phyloP scores from a whole-genome alignment of 192 early-diverging fungal genomes.

The Rhizophagus sp. region DNA sequence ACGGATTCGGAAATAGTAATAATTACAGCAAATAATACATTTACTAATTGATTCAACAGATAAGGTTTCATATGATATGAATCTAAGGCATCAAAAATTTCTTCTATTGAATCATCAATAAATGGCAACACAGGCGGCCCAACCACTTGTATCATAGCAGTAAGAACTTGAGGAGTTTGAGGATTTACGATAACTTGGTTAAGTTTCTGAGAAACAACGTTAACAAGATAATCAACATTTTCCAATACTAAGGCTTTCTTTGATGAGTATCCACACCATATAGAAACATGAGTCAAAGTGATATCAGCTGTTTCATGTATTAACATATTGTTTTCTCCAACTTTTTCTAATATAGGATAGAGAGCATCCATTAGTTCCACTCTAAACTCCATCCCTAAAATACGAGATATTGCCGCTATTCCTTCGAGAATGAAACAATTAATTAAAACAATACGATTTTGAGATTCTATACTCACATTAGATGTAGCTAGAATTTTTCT shows the following conservation, averaged over 20 bases:
- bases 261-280: slow-evolving; percentile 32
- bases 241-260: slow-evolving; percentile 34
- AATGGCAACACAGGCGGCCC: slow-evolving; percentile 43
- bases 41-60: slow-evolving; percentile 40
- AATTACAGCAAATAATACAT: slow-evolving; percentile 30
- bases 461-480: slow-evolving; percentile 1
- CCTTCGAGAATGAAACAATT: slow-evolving; percentile 25
- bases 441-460: background rate
- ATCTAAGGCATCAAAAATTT: slow-evolving; percentile 60
- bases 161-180: slow-evolving; percentile 52
- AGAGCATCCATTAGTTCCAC: slow-evolving; percentile 39
- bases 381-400: slow-evolving; percentile 28
- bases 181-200: slow-evolving; percentile 40
- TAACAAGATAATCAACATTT: slow-evolving; percentile 51
- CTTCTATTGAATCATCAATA: slow-evolving; percentile 54
- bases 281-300: slow-evolving; percentile 37
- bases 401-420: slow-evolving; percentile 15
- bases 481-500: background rate
- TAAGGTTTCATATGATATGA: slow-evolving; percentile 49
- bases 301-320: slow-evolving; percentile 40
- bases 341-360: slow-evolving; percentile 42
- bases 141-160: slow-evolving; percentile 49
- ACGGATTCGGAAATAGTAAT: slow-evolving; percentile 15
- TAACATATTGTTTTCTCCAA: slow-evolving; percentile 34
- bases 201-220: slow-evolving; percentile 34